phyloP scores from a whole-genome alignment of 495 filamentous ascomycete genomes.

The Neurospora sp. region DNA sequence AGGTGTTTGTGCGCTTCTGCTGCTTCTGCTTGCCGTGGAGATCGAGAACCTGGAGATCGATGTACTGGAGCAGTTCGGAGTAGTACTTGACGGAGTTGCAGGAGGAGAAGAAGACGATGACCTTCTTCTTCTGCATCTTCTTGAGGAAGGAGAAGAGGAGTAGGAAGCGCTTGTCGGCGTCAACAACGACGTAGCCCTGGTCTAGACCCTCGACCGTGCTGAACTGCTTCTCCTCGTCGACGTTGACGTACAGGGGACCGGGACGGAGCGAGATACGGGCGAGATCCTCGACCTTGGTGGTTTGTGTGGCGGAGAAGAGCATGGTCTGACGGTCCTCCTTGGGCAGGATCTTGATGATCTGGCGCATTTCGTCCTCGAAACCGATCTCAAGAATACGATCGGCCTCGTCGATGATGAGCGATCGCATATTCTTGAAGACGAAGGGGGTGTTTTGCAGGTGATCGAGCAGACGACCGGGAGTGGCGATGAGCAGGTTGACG shows the following conservation, averaged over 20 bases:
- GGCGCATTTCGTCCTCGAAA: constrained; percentile 97
- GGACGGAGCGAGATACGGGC: constrained; percentile 86
- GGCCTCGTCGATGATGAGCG: constrained; percentile 84
- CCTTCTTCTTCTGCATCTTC: constrained; percentile 81
- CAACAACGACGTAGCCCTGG: constrained; percentile 90
- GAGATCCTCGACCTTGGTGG: constrained; percentile 95
- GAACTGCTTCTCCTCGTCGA: constrained; percentile 46
- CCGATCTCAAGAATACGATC: constrained; percentile 93
- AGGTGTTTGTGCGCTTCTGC: constrained; percentile 92
- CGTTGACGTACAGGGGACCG: constrained; percentile 93
- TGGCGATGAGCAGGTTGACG: constrained; percentile 89
- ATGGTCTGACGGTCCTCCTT: constrained; percentile 85
- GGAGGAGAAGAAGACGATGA: constrained; percentile 93
- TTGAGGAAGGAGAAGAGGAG: constrained; percentile 95
- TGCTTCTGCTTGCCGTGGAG: constrained; percentile 94
- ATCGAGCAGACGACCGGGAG: constrained; percentile 85
- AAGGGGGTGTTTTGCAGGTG: constrained; percentile 93
- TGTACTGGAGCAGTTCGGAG: constrained; percentile 88
- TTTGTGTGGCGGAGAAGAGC: constrained; percentile 96
- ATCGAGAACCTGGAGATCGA: constrained; percentile 85
- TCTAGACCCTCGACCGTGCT: constrained; percentile 83
- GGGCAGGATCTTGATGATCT: constrained; percentile 93
- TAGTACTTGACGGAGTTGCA: constrained; percentile 94
- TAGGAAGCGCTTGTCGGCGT: constrained; percentile 86
- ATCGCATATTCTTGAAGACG: constrained; percentile 75